These are phyloP conservation scores for Clonostachys byssicola DNA, from an alignment of 2,329 filamentous ascomycete species.

Conservation along the genomic window DNA sequence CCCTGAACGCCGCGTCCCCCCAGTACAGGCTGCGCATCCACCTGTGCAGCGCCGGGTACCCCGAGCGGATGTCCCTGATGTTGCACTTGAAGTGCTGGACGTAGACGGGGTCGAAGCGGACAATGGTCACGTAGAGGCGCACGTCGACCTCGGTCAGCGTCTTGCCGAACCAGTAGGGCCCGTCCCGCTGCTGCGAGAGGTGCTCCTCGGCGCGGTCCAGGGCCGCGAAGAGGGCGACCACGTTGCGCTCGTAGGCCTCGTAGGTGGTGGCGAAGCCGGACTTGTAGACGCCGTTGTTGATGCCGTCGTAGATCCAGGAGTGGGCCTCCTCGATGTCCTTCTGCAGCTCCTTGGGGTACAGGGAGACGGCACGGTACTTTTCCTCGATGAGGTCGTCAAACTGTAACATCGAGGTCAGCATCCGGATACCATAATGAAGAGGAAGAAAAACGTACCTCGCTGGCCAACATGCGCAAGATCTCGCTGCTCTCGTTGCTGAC, in stretches of 20 bases:
- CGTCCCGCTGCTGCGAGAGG: constrained; percentile 39
- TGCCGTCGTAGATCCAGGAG: constrained; percentile 72
- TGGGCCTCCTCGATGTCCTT: constrained; percentile 71
- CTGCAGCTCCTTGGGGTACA: constrained; percentile 64
- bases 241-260: constrained; percentile 74
- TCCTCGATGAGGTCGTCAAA: constrained; percentile 70
- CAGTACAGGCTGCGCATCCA: constrained; percentile 87
- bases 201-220: constrained; percentile 75
- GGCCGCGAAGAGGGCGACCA: constrained; percentile 66
- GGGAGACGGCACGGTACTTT: constrained; percentile 54
- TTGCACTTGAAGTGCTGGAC: constrained; percentile 90
- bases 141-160: constrained; percentile 79
- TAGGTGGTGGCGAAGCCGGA: constrained; percentile 83
- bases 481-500: constrained; percentile 92
- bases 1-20: constrained; percentile 68
- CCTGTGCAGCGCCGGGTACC: constrained; percentile 74
- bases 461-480: constrained; percentile 87
- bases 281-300: constrained; percentile 72
- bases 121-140: constrained; percentile 65
- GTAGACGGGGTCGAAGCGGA: constrained; percentile 75
- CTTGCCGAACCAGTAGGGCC: constrained; percentile 73
- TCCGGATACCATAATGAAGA: no score
- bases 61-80: constrained; percentile 75
- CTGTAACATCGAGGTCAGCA: constrained; percentile 10
- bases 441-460: constrained; percentile 45